Evolutionary conservation across 768 basidiomycete species (phyloP), one percentile per base, ranked within the genome.

Genomic region (Fibroporia radiculosa): DNA sequence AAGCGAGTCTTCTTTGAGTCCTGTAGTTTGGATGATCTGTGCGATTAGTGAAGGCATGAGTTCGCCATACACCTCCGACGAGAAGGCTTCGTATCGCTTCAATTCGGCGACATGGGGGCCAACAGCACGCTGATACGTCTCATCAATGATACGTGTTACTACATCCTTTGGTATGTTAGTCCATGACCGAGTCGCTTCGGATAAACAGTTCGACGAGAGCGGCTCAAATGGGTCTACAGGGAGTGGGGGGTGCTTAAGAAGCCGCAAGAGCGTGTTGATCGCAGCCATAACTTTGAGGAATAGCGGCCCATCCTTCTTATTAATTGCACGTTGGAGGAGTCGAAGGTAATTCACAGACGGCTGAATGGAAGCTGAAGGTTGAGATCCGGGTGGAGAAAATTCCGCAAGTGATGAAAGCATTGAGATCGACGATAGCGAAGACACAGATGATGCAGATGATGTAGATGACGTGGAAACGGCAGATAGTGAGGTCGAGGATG

Each of bases 61-160:
- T 59, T 96, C 93, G 48, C 87, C 95, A 56, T 92, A 97, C 22
- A 86, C 88, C 42, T 83, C 82, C 56, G 82, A 83, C 43, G 86
- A 81, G 69, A 93, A 82, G 24, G 88, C 79, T 55, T 79, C 76
- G 61, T 97, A 93, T 53, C 82, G 77, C 56, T 75, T 82, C 43
- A 98, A 72, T 45, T 73, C 75, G 42, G 78, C 77, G n/a, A 93
- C 78, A 55, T 87, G 79, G 0, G 96, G 96, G 4, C 93, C 93
- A 1, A 97, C 93, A 14, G 81, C 79, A 22, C 96, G 79, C 57
- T 97, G 91, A 57, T 99, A 98, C 28, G 83, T 87, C 68, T 97
- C 92, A 34, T 93, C 91, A 42, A 87, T 72, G 38, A 95, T 75
- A 32, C 84, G 80, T 67, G 80, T 72, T 46, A 85, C 68, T 2